These are phyloP conservation scores for Fragilaria crotonensis DNA, from an alignment of 108 stramenopile species.

Conservation along the genomic window DNA sequence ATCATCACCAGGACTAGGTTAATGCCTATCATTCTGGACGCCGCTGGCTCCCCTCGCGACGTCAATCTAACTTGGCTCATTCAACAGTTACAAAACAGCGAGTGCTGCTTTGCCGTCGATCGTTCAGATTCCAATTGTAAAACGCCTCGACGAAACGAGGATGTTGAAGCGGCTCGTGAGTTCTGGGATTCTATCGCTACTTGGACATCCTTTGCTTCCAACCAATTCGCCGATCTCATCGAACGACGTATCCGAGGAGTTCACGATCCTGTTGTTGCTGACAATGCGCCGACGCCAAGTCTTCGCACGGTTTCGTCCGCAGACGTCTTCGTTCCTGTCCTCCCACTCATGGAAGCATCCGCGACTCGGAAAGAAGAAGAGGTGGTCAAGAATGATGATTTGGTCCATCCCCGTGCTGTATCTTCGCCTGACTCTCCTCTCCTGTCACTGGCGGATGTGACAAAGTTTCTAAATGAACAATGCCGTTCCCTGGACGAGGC, in stretches of 20 bases:
- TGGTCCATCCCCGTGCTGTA: too few species aligned
- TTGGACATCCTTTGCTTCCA: slow-evolving; percentile 23
- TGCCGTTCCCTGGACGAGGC: slow-evolving; percentile 24
- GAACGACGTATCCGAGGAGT: slow-evolving; percentile 8
- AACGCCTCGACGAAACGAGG: slow-evolving; percentile 60
- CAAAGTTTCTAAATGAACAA: slow-evolving; percentile 37
- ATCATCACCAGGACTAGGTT: slow-evolving; percentile 34
- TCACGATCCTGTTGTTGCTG: slow-evolving; percentile 4
- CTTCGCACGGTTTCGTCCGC: slow-evolving; percentile 9
- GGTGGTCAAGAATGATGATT: too few species aligned
- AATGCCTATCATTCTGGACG: slow-evolving; percentile 10
- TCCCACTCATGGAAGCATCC: slow-evolving; percentile 55
- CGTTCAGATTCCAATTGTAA: slow-evolving; percentile 29
- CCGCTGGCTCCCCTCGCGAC: slow-evolving; percentile 26
- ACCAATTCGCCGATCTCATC: slow-evolving; percentile 9
- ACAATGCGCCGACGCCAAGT: not conserved
- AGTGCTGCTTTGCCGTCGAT: slow-evolving; percentile 45
- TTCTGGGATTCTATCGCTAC: slow-evolving; percentile 21
- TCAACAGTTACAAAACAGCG: slow-evolving; percentile 27
- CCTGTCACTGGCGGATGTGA: slow-evolving; percentile 26
- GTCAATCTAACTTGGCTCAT: slow-evolving; percentile 63
- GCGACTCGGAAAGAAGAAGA: too few species aligned
- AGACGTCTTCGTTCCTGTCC: slow-evolving; percentile 47
- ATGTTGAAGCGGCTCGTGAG: slow-evolving; percentile 33
- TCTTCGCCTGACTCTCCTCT: slow-evolving; percentile 13